Conservation (phyloP, 164 flowering plant genomes). For the Litsea cubeba region DNA sequence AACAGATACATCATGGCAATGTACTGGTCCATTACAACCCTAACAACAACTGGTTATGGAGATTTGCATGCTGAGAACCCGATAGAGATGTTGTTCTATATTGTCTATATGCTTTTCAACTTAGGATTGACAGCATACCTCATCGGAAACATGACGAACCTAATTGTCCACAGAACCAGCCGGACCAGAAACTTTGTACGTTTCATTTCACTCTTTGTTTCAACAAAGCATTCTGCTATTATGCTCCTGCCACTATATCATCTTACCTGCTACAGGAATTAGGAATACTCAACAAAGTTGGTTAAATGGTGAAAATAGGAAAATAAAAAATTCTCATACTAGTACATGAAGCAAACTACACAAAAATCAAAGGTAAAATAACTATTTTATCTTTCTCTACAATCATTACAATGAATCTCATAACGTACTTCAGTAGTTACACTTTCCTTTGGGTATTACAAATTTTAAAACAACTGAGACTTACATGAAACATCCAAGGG, state of each 20-base stretch:
- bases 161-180: conserved; percentile 92
- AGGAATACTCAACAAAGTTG: background rate
- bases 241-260: background rate
- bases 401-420: no score
- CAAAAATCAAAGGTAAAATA: no score
- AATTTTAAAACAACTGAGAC: no score
- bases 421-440: no score
- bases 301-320: background rate
- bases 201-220: conserved; percentile 9
- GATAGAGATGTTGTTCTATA: conserved; percentile 86
- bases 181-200: conserved; percentile 90
- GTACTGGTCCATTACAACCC: conserved; percentile 95
- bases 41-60: conserved; percentile 94
- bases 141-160: conserved; percentile 99
- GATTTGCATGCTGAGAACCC: conserved; percentile 92
- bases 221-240: background rate
- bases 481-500: no score
- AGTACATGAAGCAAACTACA: no score
- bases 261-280: conserved; percentile 2
- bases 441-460: no score
- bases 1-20: conserved; percentile 75
- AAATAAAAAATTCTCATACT: no score
- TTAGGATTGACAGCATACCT: conserved; percentile 87
- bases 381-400: no score
- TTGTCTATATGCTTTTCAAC: conserved; percentile 91